Percentiles rank a stretch among this genome's conserved stretches.
Evolutionary conservation across 352 stramenopile species (phyloP).

Genomic region (Phytophthora tentaculata): DNA sequence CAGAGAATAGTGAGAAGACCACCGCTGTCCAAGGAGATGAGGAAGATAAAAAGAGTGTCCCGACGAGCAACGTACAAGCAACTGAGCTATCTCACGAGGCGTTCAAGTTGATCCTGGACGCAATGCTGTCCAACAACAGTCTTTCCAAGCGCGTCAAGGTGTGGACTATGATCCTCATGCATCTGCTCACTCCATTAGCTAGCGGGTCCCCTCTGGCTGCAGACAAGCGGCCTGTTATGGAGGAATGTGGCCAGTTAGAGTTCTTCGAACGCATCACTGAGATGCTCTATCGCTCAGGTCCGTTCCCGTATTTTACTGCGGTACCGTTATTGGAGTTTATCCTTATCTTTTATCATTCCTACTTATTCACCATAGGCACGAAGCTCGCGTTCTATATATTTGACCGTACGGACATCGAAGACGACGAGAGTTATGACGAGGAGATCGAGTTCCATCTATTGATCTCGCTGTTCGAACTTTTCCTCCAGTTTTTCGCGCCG

Average conservation of each 20-base stretch:
- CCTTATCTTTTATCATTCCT: neutral
- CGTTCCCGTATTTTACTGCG: neutral
- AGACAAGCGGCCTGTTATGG: slow-evolving; percentile 26
- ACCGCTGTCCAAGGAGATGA: neutral
- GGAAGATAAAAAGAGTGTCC: slow-evolving; percentile 7
- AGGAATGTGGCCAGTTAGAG: slow-evolving; percentile 35
- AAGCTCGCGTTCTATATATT: slow-evolving; percentile 79
- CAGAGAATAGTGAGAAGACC: neutral
- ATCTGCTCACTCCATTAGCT: slow-evolving; percentile 44
- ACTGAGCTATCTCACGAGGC: slow-evolving; percentile 36
- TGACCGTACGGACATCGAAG: slow-evolving; percentile 69
- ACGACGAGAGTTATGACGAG: slow-evolving; percentile 78
- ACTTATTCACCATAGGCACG: slow-evolving; percentile 30
- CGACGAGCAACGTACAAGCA: neutral
- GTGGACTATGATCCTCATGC: slow-evolving; percentile 68
- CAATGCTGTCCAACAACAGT: slow-evolving; percentile 56
- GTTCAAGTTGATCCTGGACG: slow-evolving; percentile 49
- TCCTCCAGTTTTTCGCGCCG: slow-evolving; percentile 66
- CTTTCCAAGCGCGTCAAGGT: slow-evolving; percentile 63
- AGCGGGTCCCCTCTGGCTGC: slow-evolving; percentile 23
- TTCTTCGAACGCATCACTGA: slow-evolving; percentile 49
- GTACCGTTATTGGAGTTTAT: neutral
- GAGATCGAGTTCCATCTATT: slow-evolving; percentile 74
- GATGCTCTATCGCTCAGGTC: slow-evolving; percentile 54
- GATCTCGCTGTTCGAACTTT: slow-evolving; percentile 60